A percentile compares a stretch with the other conserved stretches of the same genome.
Conservation (phyloP, 192 early-diverging fungal species). For the Backusella mclennaniae region DNA sequence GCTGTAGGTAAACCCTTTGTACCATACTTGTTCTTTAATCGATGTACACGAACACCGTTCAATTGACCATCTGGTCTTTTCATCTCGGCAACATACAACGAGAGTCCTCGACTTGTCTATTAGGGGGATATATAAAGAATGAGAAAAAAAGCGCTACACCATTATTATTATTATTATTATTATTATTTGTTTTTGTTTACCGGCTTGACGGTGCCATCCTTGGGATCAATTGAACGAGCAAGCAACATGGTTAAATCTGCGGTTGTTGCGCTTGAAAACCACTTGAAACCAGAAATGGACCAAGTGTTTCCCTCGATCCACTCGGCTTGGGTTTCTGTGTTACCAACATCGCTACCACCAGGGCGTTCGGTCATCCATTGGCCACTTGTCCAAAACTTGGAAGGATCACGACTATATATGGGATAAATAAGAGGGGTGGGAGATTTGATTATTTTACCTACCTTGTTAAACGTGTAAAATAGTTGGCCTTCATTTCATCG, state of each 20-base stretch:
- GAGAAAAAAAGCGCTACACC: background rate
- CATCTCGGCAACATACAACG: conserved; percentile 58
- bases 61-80: conserved; percentile 47
- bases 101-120: conserved; percentile 53
- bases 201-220: conserved; percentile 22
- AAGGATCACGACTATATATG: conserved; percentile 52
- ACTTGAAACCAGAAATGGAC: conserved; percentile 64
- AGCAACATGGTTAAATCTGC: conserved; percentile 64
- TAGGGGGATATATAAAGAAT: background rate
- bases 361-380: conserved; percentile 81
- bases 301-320: conserved; percentile 36
- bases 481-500: conserved; percentile 48
- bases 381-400: conserved; percentile 57
- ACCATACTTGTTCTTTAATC: conserved; percentile 69
- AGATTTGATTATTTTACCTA: conserved; percentile 16
- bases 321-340: conserved; percentile 62
- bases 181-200: too few species aligned
- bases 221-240: conserved; percentile 53
- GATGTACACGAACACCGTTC: conserved; percentile 61
- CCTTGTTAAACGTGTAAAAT: conserved; percentile 45
- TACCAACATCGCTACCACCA: conserved; percentile 63
- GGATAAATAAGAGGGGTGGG: too few species aligned
- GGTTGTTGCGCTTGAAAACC: conserved; percentile 73
- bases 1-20: conserved; percentile 73
- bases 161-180: background rate